These are phyloP conservation scores for Eucalyptus guilfoylei DNA, from an alignment of 345 rosid genomes.

Conservation along the genomic window DNA sequence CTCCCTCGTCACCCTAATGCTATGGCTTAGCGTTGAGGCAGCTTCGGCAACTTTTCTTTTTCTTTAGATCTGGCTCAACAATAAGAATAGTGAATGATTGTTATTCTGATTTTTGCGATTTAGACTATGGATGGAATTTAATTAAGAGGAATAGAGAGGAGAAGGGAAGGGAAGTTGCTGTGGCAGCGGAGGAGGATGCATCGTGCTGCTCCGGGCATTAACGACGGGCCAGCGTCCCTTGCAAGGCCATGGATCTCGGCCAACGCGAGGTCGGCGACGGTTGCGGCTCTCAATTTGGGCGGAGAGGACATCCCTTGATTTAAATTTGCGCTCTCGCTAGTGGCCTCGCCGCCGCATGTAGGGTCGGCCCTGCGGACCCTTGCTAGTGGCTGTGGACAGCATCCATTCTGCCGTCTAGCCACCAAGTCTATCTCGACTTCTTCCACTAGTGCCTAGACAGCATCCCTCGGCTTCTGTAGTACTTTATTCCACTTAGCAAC, in stretches of 20 bases:
- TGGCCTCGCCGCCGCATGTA: neutral
- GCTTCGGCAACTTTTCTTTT: neutral
- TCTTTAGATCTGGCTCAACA: neutral
- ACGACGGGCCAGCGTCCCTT: too few species aligned
- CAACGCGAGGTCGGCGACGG: neutral
- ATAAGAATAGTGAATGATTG: neutral
- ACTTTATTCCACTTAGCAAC: neutral
- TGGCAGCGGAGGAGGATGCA: too few species aligned
- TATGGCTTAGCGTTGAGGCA: neutral
- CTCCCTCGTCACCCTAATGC: neutral
- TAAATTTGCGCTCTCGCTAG: neutral
- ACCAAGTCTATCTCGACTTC: neutral
- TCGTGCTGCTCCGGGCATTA: too few species aligned
- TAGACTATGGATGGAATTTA: neutral
- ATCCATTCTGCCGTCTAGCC: neutral
- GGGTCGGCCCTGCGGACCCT: neutral
- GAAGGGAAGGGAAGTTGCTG: too few species aligned
- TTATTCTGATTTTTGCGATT: neutral
- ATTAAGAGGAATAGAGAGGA: too few species aligned
- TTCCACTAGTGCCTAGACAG: neutral
- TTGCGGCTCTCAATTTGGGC: neutral
- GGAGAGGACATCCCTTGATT: neutral
- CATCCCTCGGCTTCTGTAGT: too few species aligned
- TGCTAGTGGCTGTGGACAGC: neutral
- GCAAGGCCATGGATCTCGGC: neutral